These are phyloP conservation scores for Sarocladium strictum DNA, from an alignment of 2,329 filamentous ascomycete species.

Conservation along the genomic window DNA sequence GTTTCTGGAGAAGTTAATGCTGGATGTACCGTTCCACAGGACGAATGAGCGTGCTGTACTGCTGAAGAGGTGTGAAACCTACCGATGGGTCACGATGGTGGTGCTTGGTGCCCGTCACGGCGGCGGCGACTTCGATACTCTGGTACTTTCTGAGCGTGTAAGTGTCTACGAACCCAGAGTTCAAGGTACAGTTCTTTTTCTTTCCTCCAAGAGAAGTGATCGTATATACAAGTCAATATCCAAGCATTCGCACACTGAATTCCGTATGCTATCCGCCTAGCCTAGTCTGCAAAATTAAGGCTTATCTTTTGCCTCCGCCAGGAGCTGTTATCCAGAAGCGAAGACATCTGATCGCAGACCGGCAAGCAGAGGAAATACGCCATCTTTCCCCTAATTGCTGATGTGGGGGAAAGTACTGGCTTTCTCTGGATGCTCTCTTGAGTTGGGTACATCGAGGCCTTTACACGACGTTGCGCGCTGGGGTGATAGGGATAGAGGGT, in stretches of 20 bases:
- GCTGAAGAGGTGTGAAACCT: slow-evolving; percentile 13
- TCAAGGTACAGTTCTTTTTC: too few relatives aligned
- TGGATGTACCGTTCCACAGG: neutral
- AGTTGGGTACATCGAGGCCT: neutral
- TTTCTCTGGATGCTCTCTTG: neutral
- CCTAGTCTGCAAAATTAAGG: too few relatives aligned
- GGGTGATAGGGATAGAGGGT: neutral
- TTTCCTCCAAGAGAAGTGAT: too few relatives aligned
- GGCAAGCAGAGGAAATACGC: neutral
- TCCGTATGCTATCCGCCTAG: too few relatives aligned
- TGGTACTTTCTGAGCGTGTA: neutral
- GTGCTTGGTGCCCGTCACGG: neutral
- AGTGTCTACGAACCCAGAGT: too few relatives aligned
- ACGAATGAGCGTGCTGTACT: neutral
- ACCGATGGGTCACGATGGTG: slow-evolving; percentile 22
- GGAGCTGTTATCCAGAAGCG: too few relatives aligned
- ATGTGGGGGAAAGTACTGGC: neutral
- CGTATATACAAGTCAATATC: too few relatives aligned
- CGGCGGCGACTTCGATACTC: neutral
- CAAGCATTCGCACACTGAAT: too few relatives aligned
- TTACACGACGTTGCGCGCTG: neutral
- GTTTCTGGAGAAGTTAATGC: slow-evolving; percentile 17
- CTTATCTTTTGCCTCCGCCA: too few relatives aligned
- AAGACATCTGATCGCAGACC: neutral
- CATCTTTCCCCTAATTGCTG: neutral